These are phyloP conservation scores for Scleroderma bovista DNA, from an alignment of 768 basidiomycete genomes.

Conservation along the genomic window DNA sequence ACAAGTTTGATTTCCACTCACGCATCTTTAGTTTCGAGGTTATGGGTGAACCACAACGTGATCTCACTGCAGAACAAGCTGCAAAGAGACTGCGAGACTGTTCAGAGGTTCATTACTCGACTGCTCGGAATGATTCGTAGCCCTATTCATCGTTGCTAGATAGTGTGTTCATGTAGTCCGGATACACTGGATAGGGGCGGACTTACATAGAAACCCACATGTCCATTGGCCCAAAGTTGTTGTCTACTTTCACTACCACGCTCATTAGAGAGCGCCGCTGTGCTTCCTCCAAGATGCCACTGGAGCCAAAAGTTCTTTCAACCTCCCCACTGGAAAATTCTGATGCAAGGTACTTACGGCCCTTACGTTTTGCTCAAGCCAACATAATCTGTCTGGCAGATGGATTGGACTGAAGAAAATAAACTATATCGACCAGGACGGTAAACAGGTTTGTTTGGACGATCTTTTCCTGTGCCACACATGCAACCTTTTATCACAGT, in stretches of 20 bases:
- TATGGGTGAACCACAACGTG: constrained; percentile 87
- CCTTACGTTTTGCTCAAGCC: background rate
- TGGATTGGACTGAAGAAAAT: constrained; percentile 86
- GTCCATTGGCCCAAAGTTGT: no score
- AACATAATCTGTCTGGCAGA: constrained; percentile 32
- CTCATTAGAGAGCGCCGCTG: no score
- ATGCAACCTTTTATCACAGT: no score
- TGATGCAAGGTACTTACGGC: constrained; percentile 51
- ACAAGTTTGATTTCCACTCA: background rate
- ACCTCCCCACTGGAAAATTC: constrained; percentile 44
- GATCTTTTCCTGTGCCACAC: background rate
- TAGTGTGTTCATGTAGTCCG: background rate
- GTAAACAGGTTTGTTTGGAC: constrained; percentile 50
- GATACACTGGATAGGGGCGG: no score
- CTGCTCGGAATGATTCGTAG: background rate
- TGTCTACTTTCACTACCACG: no score
- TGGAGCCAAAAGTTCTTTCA: constrained; percentile 41
- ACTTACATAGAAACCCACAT: no score
- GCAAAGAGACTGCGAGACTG: constrained; percentile 55
- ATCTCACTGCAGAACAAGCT: constrained; percentile 86
- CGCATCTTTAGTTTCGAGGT: constrained; percentile 63
- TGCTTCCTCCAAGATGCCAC: background rate
- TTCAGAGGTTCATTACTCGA: constrained; percentile 56
- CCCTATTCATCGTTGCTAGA: background rate
- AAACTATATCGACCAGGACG: constrained; percentile 72